Conservation (phyloP, 139 green algal genomes). For the Pleodorina starrii region DNA sequence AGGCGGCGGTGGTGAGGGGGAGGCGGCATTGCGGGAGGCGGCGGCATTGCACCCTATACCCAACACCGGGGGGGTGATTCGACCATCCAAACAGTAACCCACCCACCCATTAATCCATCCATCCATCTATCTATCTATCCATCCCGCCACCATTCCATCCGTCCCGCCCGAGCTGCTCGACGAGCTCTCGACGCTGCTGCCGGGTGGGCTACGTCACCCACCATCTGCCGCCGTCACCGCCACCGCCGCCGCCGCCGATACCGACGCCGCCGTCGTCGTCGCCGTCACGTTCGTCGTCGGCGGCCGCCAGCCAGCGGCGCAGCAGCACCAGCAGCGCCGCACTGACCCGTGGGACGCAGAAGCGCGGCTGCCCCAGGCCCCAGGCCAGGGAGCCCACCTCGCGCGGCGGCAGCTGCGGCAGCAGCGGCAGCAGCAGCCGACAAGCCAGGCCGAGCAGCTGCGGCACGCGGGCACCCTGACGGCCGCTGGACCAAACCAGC, state of each 20-base stretch:
- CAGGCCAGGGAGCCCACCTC: conserved; percentile 15
- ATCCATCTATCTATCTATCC: no score
- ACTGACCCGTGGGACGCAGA: background rate
- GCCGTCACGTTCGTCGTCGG: background rate
- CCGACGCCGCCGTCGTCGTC: no score
- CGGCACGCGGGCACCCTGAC: background rate
- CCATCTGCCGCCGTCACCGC: background rate
- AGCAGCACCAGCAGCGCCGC: conserved; percentile 7
- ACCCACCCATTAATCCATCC: no score
- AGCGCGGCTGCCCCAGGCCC: conserved; percentile 39
- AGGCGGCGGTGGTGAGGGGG: no score
- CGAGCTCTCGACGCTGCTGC: background rate
- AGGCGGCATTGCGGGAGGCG: no score
- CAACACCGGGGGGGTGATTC: no score
- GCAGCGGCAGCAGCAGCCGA: background rate
- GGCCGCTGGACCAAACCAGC: conserved; percentile 29
- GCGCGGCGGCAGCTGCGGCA: background rate
- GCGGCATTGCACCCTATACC: no score
- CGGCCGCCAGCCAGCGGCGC: conserved; percentile 4
- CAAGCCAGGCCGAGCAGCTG: background rate
- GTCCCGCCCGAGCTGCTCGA: no score
- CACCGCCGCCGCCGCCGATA: no score
- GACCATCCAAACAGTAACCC: no score
- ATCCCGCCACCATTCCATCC: no score
- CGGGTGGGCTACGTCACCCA: background rate